Evolutionary conservation across 1,284 basidiomycete genomes (phyloP).

Genomic region (Butyriboletus pseudospeciosus): DNA sequence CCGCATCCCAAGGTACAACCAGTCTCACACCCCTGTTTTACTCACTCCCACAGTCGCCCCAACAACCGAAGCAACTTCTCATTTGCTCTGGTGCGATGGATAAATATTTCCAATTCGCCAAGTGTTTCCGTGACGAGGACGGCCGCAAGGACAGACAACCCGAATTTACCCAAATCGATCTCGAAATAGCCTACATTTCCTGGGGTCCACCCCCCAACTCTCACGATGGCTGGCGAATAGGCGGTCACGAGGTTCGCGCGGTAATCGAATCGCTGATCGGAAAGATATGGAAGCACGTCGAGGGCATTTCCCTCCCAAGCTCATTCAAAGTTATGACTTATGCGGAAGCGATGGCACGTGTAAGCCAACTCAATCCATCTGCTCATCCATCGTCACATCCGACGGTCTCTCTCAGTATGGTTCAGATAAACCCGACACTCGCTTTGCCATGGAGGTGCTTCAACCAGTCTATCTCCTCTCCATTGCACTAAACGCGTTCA

Average conservation of each 20-base stretch:
- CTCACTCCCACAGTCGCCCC: slow-evolving; percentile 90
- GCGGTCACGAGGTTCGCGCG: slow-evolving; percentile 73
- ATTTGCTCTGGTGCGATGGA: slow-evolving; percentile 89
- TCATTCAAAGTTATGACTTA: slow-evolving; percentile 80
- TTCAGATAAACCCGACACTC: slow-evolving; percentile 92
- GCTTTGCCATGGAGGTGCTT: slow-evolving; percentile 79
- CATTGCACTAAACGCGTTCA: slow-evolving; percentile 15
- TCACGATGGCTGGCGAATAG: slow-evolving; percentile 69
- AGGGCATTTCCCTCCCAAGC: slow-evolving; percentile 55
- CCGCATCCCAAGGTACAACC: slow-evolving; percentile 19
- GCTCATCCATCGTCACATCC: slow-evolving; percentile 7
- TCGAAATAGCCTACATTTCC: slow-evolving; percentile 93
- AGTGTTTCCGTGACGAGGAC: slow-evolving; percentile 94
- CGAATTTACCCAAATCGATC: slow-evolving; percentile 94
- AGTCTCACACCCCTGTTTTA: slow-evolving; percentile 64
- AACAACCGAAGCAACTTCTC: slow-evolving; percentile 93
- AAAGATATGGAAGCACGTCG: slow-evolving; percentile 67
- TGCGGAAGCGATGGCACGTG: slow-evolving; percentile 77
- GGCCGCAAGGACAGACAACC: slow-evolving; percentile 92
- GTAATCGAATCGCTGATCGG: slow-evolving; percentile 70
- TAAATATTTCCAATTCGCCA: slow-evolving; percentile 88
- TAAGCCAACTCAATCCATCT: slow-evolving; percentile 38
- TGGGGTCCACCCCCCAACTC: slow-evolving; percentile 43
- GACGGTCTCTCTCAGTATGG: slow-evolving; percentile 60
- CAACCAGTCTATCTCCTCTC: neutral